These are phyloP conservation scores for Calonectria henricotiae DNA, from an alignment of 2,329 filamentous ascomycete genomes.

Conservation along the genomic window DNA sequence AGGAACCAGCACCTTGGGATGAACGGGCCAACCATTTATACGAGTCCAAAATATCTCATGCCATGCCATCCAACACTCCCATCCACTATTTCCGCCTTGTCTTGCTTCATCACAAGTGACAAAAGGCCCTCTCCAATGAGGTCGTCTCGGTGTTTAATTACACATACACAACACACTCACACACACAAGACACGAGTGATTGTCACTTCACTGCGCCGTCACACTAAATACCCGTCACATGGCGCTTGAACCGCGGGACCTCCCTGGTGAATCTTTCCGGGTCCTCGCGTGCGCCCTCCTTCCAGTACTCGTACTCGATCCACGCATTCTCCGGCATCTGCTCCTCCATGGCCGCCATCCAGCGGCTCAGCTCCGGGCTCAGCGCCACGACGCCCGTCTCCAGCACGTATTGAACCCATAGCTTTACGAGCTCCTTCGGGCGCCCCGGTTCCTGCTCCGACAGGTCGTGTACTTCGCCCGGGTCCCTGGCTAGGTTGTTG, in stretches of 20 bases:
- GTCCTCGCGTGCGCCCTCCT: conserved; percentile 61
- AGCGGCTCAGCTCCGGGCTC: conserved; percentile 70
- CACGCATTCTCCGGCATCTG: conserved; percentile 78
- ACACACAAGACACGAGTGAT: background rate
- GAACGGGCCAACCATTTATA: background rate
- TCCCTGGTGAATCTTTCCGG: conserved; percentile 59
- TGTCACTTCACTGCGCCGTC: background rate
- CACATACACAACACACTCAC: too few species aligned
- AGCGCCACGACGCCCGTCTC: conserved; percentile 44
- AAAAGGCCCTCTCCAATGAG: background rate
- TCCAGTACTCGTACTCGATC: conserved; percentile 79
- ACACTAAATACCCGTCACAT: conserved; percentile 34
- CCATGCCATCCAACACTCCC: background rate
- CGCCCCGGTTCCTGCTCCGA: conserved; percentile 61
- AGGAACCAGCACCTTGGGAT: background rate
- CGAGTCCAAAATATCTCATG: background rate
- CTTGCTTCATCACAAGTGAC: conserved; percentile 8
- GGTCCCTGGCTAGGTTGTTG: conserved; percentile 70
- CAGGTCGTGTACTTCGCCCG: conserved; percentile 67
- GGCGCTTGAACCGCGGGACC: conserved; percentile 43
- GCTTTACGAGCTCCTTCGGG: conserved; percentile 65
- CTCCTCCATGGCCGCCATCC: conserved; percentile 74
- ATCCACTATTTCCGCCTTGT: background rate
- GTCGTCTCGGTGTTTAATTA: background rate
- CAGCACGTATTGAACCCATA: conserved; percentile 72